Percentiles rank a stretch among this genome's conserved stretches.
Evolutionary conservation across 176 grass and related monocot species (phyloP).

Genomic region (Guadua angustifolia): DNA sequence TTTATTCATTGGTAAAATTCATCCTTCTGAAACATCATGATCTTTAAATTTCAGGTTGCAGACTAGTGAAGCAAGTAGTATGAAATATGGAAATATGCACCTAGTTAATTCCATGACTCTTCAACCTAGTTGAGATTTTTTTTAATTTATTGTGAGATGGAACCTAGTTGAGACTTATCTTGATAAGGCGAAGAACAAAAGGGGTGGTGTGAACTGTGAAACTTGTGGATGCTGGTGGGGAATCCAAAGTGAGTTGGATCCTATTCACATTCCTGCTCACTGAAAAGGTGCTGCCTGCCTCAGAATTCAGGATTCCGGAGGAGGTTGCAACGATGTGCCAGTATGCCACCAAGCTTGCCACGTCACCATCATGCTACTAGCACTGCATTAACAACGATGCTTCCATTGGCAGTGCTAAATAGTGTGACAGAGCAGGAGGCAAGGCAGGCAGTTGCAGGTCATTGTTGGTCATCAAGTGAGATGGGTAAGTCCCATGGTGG

Average conservation of each 20-base stretch:
- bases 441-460: conserved; percentile 1
- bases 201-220: not conserved
- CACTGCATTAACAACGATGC: not conserved
- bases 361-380: conserved; percentile 39
- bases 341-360: conserved; percentile 34
- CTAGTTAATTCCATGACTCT: not conserved
- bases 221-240: not conserved
- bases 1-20: not conserved
- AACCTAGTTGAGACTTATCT: too few relatives aligned
- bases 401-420: not conserved
- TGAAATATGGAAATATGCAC: not conserved
- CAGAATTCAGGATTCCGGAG: not conserved
- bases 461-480: conserved; percentile 18
- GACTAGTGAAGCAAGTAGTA: not conserved
- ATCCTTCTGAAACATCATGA: not conserved
- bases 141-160: too few relatives aligned
- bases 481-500: not conserved
- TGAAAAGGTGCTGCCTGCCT: not conserved
- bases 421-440: not conserved
- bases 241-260: conserved; percentile 2
- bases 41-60: not conserved
- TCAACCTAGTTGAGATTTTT: not conserved
- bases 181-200: not conserved
- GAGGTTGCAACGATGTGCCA: conserved; percentile 22
- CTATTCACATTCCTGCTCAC: not conserved